Evolutionary conservation across 1,139 yeast genomes (phyloP).

Genomic region (Torulaspora globosa): DNA sequence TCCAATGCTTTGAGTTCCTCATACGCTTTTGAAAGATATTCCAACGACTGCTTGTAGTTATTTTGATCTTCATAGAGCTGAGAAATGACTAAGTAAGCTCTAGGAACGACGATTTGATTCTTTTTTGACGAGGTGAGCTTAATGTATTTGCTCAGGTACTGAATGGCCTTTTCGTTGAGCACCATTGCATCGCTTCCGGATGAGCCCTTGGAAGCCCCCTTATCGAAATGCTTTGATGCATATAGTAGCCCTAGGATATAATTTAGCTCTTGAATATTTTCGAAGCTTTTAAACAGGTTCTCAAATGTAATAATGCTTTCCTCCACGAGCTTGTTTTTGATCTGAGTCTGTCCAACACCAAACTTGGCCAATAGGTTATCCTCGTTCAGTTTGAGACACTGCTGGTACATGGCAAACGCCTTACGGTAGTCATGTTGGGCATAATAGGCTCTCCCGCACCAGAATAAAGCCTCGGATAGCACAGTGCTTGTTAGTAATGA

Average conservation of each 20-base stretch:
- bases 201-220: slow-evolving; percentile 19
- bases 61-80: slow-evolving; percentile 62
- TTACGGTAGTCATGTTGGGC: slow-evolving; percentile 54
- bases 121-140: slow-evolving; percentile 51
- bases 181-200: slow-evolving; percentile 23
- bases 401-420: slow-evolving; percentile 71
- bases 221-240: slow-evolving; percentile 43
- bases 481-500: slow-evolving; percentile 38
- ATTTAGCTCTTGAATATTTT: slow-evolving; percentile 70
- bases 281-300: slow-evolving; percentile 59
- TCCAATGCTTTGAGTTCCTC: slow-evolving; percentile 46
- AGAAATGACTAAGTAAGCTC: slow-evolving; percentile 67
- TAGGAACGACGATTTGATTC: slow-evolving; percentile 62
- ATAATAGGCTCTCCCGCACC: slow-evolving; percentile 81
- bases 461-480: slow-evolving; percentile 73
- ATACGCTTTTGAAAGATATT: slow-evolving; percentile 54
- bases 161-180: slow-evolving; percentile 51
- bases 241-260: slow-evolving; percentile 74
- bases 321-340: slow-evolving; percentile 65
- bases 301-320: slow-evolving; percentile 88
- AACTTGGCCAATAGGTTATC: slow-evolving; percentile 63
- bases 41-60: slow-evolving; percentile 51
- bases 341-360: slow-evolving; percentile 85
- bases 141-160: slow-evolving; percentile 68
- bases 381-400: slow-evolving; percentile 60